Base-by-base conservation (phyloP, 768 basidiomycete genomes). In the Pulveroboletus sp. region DNA sequence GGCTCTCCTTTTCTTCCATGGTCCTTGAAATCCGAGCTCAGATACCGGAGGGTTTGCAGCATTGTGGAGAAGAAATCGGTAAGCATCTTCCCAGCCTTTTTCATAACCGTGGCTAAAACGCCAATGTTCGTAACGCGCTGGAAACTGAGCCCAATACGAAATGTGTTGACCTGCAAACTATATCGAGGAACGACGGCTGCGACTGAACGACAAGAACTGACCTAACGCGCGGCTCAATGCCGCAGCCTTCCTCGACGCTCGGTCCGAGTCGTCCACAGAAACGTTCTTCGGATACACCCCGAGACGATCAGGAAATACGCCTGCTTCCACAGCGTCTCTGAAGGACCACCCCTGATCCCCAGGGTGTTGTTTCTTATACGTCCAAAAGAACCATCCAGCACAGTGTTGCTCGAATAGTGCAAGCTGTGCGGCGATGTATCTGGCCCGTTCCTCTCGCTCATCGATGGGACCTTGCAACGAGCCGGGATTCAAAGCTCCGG, bases 361-460 rank as follows among this genome's bases (percentile, higher is more conserved):
- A 4, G 63, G 65, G 5, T 69, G 62, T 43, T 81, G 76, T 65
- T 90, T 89, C 72, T 83, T 89, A 61, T 81, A 85, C 31, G 86
- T 89, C 90, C 90, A 90, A 63, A 86, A 92, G 70, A 83, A 92
- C 77, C 79, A 86, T 5, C 90, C 90, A 0, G 78, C 80, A 50
- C 86, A 85, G 30, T 68, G 56, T 39, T 67, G 63, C 49, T 89
- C 86, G 51, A 78, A 91, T 32, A 87, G 57, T 17, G 73, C 76
- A 41, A 90, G 67, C 63, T 93, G 81, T 4, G 88, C 83, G 16
- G 72, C 62, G 5, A 85, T 72, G 50, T 80, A 92, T 13, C 63
- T 69, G 9, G 73, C 55, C 36, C 75, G 64, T 49, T 76, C 74
- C 34, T 66, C 61, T 37, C 72, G 69, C 51, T 77, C 70, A 51